Evolutionary conservation across 306 rosid species (phyloP), one percentile per base, ranked within the genome.

Genomic region (Quillaja saponaria): DNA sequence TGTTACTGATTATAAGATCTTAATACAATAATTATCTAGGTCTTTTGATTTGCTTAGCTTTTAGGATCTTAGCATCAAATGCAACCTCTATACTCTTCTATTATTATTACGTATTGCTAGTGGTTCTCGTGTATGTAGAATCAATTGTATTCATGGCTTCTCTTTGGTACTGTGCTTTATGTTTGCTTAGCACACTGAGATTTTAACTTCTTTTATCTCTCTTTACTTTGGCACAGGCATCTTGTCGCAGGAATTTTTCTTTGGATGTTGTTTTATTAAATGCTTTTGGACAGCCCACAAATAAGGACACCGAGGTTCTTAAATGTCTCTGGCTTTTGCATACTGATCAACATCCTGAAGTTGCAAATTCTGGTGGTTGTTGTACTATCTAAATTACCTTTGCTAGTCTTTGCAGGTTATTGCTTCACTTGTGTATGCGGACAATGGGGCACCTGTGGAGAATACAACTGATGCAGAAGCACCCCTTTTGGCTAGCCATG

Each of bases 231-330:
- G 67, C 63, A 5, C 88, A 91, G 95, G 96, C 95, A 79, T 88
- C 96, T 45, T 88, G 95, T 74, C 92, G 98, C 49, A 83, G 95
- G 83, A 88, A 79, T 64, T 86, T 91, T 75, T 81, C 98, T 28
- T 73, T 91, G 82, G 98, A 88, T 3, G 88, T 91, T 73, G 80
- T 82, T 58, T 65, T 86, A 60, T 68, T 66, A 39, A 73, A 91
- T 78, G 73, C 83, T 78, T 81, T 64, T 62, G 82, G 87, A 64
- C 83, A 75, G 67, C 84, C 92, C 18, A 71, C 80, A 42, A 76
- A 77, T 72, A 69, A 67, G 76, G 90, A 84, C 65, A 58, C 67
- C 53, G 98, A 91, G 98, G 98, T 85, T 64, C 68, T 39, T 76
- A 50, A n/a, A n/a, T n/a, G n/a, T 49, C 61, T 66, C 61, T 58